These are phyloP conservation scores for Fusarium sp. DNA, from an alignment of 2,329 filamentous ascomycete species.

Conservation along the genomic window DNA sequence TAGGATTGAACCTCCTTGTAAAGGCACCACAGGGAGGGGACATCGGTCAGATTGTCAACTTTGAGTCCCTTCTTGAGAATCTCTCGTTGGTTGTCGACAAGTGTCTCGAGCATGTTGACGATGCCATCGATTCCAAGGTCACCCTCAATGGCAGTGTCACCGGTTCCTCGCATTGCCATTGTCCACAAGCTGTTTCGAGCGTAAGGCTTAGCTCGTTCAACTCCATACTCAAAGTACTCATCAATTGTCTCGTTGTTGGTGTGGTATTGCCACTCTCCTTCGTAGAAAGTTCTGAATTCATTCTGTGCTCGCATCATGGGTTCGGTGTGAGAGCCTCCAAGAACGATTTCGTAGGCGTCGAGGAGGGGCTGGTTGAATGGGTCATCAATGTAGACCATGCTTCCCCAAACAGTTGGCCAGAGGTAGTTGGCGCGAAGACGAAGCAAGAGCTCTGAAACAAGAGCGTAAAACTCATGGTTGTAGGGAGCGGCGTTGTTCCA, in stretches of 20 bases:
- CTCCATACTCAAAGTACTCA: conserved; percentile 75
- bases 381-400: conserved; percentile 79
- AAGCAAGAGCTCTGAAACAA: conserved; percentile 77
- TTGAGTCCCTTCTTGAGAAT: conserved; percentile 31
- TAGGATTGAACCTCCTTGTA: conserved; percentile 75
- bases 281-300: conserved; percentile 63
- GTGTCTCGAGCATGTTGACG: conserved; percentile 48
- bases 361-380: conserved; percentile 73
- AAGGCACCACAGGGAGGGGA: conserved; percentile 68
- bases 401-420: conserved; percentile 78
- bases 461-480: conserved; percentile 70
- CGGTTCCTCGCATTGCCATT: conserved; percentile 75
- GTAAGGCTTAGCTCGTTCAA: conserved; percentile 71
- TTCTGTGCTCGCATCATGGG: conserved; percentile 73
- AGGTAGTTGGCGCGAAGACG: conserved; percentile 78
- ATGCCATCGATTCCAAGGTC: conserved; percentile 57
- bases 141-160: conserved; percentile 71
- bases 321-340: conserved; percentile 79
- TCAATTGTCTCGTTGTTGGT: conserved; percentile 76
- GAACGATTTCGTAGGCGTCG: conserved; percentile 78
- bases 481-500: conserved; percentile 66
- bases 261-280: conserved; percentile 75
- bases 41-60: conserved; percentile 21
- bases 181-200: conserved; percentile 74
- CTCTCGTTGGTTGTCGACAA: conserved; percentile 53